Evolutionary conservation across 2,329 filamentous ascomycete species (phyloP), one percentile per base, ranked within the genome.

Genomic region (Fonsecaea multimorphosa): DNA sequence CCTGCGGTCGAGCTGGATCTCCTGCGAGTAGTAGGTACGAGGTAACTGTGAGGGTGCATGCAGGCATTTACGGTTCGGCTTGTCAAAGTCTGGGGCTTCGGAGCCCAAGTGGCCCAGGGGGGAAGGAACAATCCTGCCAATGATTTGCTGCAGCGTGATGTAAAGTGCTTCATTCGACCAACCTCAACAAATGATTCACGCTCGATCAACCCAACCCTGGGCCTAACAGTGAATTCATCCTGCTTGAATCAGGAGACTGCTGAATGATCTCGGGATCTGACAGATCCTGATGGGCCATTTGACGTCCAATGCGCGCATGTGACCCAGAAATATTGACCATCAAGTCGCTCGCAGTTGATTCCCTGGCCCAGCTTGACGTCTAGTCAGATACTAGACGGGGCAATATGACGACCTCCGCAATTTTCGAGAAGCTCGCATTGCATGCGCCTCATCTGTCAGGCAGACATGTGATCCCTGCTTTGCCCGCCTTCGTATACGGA

Each of bases 401-500:
- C 22, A 51, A 51, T n/a, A 68, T 68, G 65, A 58, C 67, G 38
- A 60, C 59, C 36, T 64, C 65, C 46, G 65, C 63, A 27, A 58
- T 70, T 16, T 68, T 70, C 65, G 65, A 64, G 38, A 70, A 68
- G 58, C 63, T 70, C 36, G 63, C 62, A 11, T 36, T 70, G n/a
- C 60, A 68, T 44, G 57, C 65, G n/a, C 60, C 65, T 36, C 68
- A 70, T 55, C 61, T 64, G 36, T 62, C 57, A 22, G 58, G 44
- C 59, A 63, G 59, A 36, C 54, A 64, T 36, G 46, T 55, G 22
- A 53, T 72, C 12, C 80, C 81, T 29, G 59, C 59, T 29, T 44
- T 54, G 34, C 59, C 52, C 3, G 74, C 78, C 3, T 83, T 86
- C 69, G 78, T 95, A 68, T 95, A 95, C 76, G 91, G 91, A 58